These are phyloP conservation scores for Mangifera indica DNA, from an alignment of 345 rosid species.

Conservation along the genomic window DNA sequence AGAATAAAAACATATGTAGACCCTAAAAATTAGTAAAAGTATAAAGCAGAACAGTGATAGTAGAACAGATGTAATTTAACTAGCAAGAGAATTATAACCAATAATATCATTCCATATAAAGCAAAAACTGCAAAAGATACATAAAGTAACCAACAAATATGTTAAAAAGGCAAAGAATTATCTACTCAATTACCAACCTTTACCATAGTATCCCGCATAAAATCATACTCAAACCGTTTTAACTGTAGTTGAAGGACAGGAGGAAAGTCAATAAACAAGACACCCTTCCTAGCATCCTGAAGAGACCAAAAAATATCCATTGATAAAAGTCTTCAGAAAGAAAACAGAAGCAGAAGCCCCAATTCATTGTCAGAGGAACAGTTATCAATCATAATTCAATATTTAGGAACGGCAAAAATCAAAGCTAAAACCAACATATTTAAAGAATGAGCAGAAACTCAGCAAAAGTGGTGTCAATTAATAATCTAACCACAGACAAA, in stretches of 20 bases:
- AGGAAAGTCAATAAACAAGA: constrained; percentile 56
- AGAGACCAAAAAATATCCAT: not conserved
- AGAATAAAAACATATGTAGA: not conserved
- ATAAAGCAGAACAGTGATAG: not conserved
- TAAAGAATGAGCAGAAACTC: not conserved
- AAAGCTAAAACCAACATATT: not conserved
- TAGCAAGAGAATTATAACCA: not conserved
- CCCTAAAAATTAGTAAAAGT: not conserved
- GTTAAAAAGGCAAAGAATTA: not conserved
- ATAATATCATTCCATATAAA: not conserved
- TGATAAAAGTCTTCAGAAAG: not conserved
- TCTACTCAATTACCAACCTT: constrained; percentile 39
- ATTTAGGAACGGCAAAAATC: not conserved
- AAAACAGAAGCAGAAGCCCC: not conserved
- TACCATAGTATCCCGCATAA: constrained; percentile 64
- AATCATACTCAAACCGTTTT: constrained; percentile 61
- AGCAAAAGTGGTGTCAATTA: not conserved
- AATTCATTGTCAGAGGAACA: not conserved
- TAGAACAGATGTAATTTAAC: not conserved
- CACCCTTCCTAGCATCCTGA: constrained; percentile 68
- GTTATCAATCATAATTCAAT: not conserved
- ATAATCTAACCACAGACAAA: not conserved
- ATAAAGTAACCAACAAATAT: not conserved
- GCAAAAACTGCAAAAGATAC: not conserved
- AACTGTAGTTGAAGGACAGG: constrained; percentile 66